phyloP scores from a whole-genome alignment of 2,329 filamentous ascomycete genomes.

The Fusarium devonianum region DNA sequence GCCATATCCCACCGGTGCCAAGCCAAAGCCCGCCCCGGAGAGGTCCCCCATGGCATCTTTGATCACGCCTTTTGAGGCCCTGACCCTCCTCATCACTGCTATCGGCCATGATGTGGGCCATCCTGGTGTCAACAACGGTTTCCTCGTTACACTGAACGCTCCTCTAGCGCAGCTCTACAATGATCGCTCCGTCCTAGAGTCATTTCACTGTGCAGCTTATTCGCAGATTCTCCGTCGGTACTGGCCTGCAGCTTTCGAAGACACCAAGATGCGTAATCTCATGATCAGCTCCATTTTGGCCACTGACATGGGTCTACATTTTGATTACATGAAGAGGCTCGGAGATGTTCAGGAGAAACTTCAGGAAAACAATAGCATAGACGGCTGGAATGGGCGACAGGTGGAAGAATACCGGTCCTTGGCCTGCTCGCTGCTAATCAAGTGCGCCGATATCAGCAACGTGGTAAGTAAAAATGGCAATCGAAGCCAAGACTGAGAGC shows the following conservation, averaged over 20 bases:
- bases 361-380: conserved; percentile 68
- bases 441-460: conserved; percentile 98
- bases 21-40: conserved; percentile 42
- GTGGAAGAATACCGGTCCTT: conserved; percentile 79
- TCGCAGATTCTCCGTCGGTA: conserved; percentile 93
- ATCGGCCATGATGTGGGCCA: conserved; percentile 98
- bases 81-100: conserved; percentile 91
- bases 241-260: conserved; percentile 84
- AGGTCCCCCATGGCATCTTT: conserved; percentile 75
- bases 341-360: conserved; percentile 82
- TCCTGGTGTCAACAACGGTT: conserved; percentile 97
- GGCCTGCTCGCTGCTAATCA: conserved; percentile 91
- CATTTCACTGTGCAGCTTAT: conserved; percentile 96
- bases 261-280: conserved; percentile 80
- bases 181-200: conserved; percentile 94
- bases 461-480: conserved; percentile 69
- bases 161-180: conserved; percentile 96
- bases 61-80: conserved; percentile 84
- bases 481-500: not conserved
- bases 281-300: conserved; percentile 98
- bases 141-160: conserved; percentile 88
- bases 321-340: conserved; percentile 93
- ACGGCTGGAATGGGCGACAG: conserved; percentile 79
- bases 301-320: conserved; percentile 97
- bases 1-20: conserved; percentile 61